Conservation (phyloP, 2,329 filamentous ascomycete species). For the Pezicula neosporulosa region DNA sequence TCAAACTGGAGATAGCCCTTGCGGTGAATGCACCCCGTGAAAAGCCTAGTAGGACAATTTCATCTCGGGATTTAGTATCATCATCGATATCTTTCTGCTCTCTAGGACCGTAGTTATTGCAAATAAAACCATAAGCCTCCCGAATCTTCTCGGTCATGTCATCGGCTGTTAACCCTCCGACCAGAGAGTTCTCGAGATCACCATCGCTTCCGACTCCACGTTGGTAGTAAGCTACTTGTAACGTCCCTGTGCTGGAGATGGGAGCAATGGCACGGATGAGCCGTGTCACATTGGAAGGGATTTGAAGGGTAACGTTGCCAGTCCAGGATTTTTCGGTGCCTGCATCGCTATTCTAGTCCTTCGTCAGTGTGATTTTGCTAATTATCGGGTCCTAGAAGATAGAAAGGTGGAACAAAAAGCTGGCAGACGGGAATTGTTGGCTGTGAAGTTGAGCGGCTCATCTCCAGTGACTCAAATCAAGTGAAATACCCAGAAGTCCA, state of each 20-base stretch:
- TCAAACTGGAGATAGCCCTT: conserved; percentile 31
- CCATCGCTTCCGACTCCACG: conserved; percentile 55
- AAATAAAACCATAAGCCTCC: conserved; percentile 44
- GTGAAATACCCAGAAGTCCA: too few species aligned
- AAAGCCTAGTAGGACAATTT: conserved; percentile 35
- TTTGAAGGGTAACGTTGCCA: conserved; percentile 10
- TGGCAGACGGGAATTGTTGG: too few species aligned
- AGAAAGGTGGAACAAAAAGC: too few species aligned
- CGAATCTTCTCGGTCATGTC: conserved; percentile 48
- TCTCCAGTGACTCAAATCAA: too few species aligned
- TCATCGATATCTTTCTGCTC: conserved; percentile 15
- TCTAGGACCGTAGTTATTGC: conserved; percentile 36
- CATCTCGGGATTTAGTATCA: conserved; percentile 20
- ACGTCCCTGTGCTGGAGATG: conserved; percentile 43
- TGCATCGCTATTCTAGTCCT: conserved; percentile 13
- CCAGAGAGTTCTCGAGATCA: conserved; percentile 42
- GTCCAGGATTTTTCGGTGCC: conserved; percentile 9
- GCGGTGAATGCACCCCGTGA: conserved; percentile 38
- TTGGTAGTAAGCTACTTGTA: conserved; percentile 58
- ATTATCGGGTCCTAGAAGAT: too few species aligned
- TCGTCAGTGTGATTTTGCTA: too few species aligned
- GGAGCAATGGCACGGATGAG: conserved; percentile 53
- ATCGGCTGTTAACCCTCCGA: conserved; percentile 50
- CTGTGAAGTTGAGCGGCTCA: too few species aligned
- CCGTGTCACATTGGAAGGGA: conserved; percentile 56